Conservation (phyloP, 176 grass and related monocot genomes). For the Saccharum officinarum region DNA sequence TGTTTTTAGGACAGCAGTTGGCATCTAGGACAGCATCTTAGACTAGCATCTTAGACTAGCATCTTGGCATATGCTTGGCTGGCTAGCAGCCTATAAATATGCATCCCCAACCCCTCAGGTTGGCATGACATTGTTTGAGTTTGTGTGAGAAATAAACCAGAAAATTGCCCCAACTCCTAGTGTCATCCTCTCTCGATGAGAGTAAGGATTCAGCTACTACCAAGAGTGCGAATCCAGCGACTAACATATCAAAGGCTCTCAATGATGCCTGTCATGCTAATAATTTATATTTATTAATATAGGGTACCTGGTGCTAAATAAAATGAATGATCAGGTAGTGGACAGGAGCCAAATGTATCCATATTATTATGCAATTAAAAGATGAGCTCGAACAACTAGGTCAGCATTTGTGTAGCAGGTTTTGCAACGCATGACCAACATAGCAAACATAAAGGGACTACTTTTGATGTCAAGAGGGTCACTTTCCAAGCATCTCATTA, state of each 20-base stretch:
- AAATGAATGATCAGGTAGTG: not conserved
- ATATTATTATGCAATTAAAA: not conserved
- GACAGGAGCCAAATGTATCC: not conserved
- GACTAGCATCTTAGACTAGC: too few relatives aligned
- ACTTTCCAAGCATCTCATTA: slow-evolving; percentile 27
- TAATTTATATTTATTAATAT: slow-evolving; percentile 6
- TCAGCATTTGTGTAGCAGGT: not conserved
- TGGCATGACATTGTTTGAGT: too few relatives aligned
- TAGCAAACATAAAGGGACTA: slow-evolving; percentile 5
- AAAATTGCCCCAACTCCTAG: too few relatives aligned
- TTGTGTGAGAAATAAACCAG: too few relatives aligned
- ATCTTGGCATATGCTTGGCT: too few relatives aligned
- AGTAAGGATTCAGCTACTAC: too few relatives aligned
- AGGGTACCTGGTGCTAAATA: not conserved
- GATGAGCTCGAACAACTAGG: not conserved
- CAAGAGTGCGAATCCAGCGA: too few relatives aligned
- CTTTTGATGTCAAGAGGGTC: slow-evolving; percentile 9
- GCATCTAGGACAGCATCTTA: too few relatives aligned
- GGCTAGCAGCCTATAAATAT: too few relatives aligned
- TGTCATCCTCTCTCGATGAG: too few relatives aligned
- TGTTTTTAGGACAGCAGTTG: too few relatives aligned
- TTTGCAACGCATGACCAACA: slow-evolving; percentile 4
- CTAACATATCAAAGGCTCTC: slow-evolving; percentile 4
- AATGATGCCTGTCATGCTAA: not conserved
- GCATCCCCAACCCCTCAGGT: too few relatives aligned